These are phyloP conservation scores for Ehretia macrophylla DNA, from an alignment of 257 asterid genomes.

Conservation along the genomic window DNA sequence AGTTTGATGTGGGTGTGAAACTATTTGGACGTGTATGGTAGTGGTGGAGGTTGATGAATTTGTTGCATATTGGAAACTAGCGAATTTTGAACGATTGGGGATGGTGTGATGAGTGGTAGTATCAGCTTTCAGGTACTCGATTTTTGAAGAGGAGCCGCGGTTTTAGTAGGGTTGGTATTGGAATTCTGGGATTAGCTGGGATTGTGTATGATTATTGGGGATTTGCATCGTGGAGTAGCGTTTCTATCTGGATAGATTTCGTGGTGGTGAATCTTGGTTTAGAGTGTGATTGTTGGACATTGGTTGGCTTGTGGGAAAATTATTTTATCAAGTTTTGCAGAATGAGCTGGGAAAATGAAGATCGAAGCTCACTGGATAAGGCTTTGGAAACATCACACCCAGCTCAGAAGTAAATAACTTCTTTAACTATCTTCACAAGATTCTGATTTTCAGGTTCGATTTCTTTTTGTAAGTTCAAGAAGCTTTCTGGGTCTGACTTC, in stretches of 20 bases:
- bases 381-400: constrained; percentile 25
- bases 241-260: constrained; percentile 13
- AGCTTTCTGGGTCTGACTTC: constrained; percentile 13
- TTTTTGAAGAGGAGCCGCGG: background rate
- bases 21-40: background rate
- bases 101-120: background rate
- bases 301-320: constrained; percentile 17
- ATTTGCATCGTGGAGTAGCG: background rate
- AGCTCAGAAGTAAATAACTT: constrained; percentile 40
- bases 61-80: background rate
- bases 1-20: background rate
- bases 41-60: too few species aligned
- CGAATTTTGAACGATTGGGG: background rate
- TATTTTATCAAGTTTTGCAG: constrained; percentile 21
- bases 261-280: constrained; percentile 22
- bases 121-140: background rate
- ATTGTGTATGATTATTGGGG: background rate
- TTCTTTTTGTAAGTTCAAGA: constrained; percentile 1
- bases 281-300: constrained; percentile 19
- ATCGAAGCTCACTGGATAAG: constrained; percentile 28
- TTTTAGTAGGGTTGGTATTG: background rate
- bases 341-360: constrained; percentile 71
- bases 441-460: constrained; percentile 9
- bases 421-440: constrained; percentile 6
- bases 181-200: background rate